phyloP scores from a whole-genome alignment of 192 early-diverging fungal species.

The Oehlia diaphana region DNA sequence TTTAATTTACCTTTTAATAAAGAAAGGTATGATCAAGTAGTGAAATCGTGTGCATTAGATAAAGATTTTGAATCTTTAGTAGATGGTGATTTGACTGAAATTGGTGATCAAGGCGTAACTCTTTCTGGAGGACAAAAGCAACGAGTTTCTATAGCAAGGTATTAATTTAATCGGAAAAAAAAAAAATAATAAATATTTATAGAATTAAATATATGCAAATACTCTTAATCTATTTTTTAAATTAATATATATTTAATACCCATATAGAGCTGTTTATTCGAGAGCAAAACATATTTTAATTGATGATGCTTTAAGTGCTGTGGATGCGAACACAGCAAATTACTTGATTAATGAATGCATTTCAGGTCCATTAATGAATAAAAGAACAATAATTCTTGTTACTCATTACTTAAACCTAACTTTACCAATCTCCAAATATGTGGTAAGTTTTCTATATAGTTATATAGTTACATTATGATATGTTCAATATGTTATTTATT shows the following conservation, averaged over 20 bases:
- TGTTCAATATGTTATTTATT: neutral
- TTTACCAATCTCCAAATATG: neutral
- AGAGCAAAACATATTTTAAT: constrained; percentile 63
- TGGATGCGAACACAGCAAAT: constrained; percentile 91
- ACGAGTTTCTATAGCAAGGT: constrained; percentile 60
- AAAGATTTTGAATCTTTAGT: constrained; percentile 85
- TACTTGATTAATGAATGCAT: constrained; percentile 79
- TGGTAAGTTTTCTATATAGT: neutral
- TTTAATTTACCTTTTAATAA: constrained; percentile 81
- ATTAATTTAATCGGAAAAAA: constrained; percentile 24
- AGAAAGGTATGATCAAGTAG: constrained; percentile 50
- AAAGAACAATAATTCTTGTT: constrained; percentile 84
- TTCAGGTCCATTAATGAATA: constrained; percentile 66
- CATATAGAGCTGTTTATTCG: constrained; percentile 74
- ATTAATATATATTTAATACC: neutral
- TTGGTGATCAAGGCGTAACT: constrained; percentile 88
- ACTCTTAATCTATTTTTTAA: neutral
- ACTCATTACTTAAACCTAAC: constrained; percentile 77
- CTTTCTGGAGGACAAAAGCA: constrained; percentile 92
- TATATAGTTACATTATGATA: too few species aligned
- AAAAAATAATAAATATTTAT: too few species aligned
- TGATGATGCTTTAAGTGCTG: constrained; percentile 91
- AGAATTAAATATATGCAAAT: too few species aligned
- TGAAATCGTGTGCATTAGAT: constrained; percentile 82
- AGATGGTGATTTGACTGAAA: constrained; percentile 88